Base-by-base conservation (phyloP, 78 protist species). In the Chrysochromulina parva region DNA sequence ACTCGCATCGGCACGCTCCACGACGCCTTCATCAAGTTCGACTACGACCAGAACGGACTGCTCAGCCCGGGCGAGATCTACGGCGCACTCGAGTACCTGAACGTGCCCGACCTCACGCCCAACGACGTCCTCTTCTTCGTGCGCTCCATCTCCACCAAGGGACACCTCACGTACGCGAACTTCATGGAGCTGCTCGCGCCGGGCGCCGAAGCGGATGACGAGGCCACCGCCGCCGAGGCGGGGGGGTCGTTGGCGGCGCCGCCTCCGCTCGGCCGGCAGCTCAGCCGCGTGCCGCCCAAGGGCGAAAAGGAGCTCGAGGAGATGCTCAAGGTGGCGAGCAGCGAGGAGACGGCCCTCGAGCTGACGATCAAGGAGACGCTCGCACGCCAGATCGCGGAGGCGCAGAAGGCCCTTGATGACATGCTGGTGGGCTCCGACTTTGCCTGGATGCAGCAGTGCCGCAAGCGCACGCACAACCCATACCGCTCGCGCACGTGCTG, bases 21-120 rank as follows among this genome's bases (percentile, higher is more conserved):
- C 60, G 91, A 89, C 28, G 91, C 91, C 54, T 89, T 89, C 67
- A 22, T 17, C 6, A 16, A 50, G 85, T 89, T 89, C 54, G 91
- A 89, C 82, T 24, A 9, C 48, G 85, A 73, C 55, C 66, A 38
- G 57, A 73, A 50, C 26, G 91, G 91, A 1, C 52, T 53, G 60
- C 50, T 89, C 7, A 14, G 69, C 6, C 91, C 53, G 20, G 62
- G 13, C 4, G 91, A 89, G 28, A n/a, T 89, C 11, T 89, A 89
- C 67, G 91, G 91, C 20, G 90, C 90, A 14, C 54, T 88, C 26
- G 59, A 60, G 47, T 88, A 59, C 58, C 81, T 88, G 26, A n/a
- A 59, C 24, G n/a, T 88, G 66, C 60, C 90, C 62, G 7, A 7
- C 22, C 60, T 88, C 54, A 67, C 90, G 1, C 90, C 90, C 3